Evolutionary conservation across 2,329 filamentous ascomycete genomes (phyloP).

Genomic region (Didymella exigua): DNA sequence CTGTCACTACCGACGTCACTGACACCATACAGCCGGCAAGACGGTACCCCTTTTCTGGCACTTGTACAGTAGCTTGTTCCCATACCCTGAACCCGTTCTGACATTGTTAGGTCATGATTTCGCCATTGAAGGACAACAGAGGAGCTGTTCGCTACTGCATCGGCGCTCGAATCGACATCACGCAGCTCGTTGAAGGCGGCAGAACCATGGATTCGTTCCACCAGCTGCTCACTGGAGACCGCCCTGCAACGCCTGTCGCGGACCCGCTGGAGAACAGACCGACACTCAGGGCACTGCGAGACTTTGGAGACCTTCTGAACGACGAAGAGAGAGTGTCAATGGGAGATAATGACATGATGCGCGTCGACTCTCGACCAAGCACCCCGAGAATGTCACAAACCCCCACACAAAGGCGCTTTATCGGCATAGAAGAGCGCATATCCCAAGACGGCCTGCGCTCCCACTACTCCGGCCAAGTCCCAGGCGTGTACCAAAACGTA

Average conservation of each 20-base stretch:
- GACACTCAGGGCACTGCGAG: slow-evolving; percentile 28
- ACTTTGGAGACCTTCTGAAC: slow-evolving; percentile 40
- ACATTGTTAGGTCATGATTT: slow-evolving; percentile 57
- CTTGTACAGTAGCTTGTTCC: slow-evolving; percentile 51
- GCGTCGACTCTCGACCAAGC: slow-evolving; percentile 58
- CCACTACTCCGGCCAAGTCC: slow-evolving; percentile 48
- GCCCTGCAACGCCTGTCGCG: slow-evolving; percentile 5
- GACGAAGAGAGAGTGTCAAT: slow-evolving; percentile 54
- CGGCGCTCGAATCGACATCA: slow-evolving; percentile 74
- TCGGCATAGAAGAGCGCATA: slow-evolving; percentile 48
- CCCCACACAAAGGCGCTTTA: slow-evolving; percentile 35
- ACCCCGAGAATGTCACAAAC: slow-evolving; percentile 57
- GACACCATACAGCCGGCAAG: slow-evolving; percentile 57
- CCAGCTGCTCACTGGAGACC: slow-evolving; percentile 49
- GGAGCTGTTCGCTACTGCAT: slow-evolving; percentile 70
- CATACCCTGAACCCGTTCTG: not conserved
- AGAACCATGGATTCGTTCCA: slow-evolving; percentile 67
- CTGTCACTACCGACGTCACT: not conserved
- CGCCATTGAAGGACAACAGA: slow-evolving; percentile 69
- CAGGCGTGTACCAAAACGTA: slow-evolving; percentile 63
- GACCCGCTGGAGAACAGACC: slow-evolving; percentile 25
- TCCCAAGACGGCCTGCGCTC: slow-evolving; percentile 33
- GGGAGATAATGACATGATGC: slow-evolving; percentile 67
- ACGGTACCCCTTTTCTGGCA: slow-evolving; percentile 75
- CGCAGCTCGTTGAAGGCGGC: slow-evolving; percentile 68